phyloP scores from a whole-genome alignment of 1,284 basidiomycete genomes.

The Puccinia brachypodii region DNA sequence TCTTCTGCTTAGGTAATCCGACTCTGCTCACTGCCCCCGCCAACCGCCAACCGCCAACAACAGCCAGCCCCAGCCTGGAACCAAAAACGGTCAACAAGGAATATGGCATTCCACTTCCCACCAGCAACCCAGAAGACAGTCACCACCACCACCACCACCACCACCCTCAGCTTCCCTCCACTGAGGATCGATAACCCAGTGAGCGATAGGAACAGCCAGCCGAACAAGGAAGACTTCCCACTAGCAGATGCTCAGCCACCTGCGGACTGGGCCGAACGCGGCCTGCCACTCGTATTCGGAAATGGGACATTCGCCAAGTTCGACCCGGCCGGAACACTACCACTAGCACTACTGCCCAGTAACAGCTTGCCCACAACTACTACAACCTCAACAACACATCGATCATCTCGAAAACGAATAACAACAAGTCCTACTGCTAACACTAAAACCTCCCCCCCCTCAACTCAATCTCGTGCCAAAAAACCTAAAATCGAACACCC shows the following conservation, averaged over 20 bases:
- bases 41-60: neutral
- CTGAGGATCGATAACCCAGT: constrained; percentile 50
- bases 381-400: neutral
- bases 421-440: neutral
- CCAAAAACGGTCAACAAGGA: too few species aligned
- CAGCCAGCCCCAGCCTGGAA: too few species aligned
- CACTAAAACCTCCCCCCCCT: neutral
- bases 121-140: constrained; percentile 52
- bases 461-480: neutral
- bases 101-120: constrained; percentile 51
- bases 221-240: constrained; percentile 23
- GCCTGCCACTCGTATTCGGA: constrained; percentile 4
- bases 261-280: constrained; percentile 6
- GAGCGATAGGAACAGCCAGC: neutral
- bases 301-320: constrained; percentile 31
- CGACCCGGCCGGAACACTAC: neutral
- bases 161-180: constrained; percentile 54
- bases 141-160: constrained; percentile 54
- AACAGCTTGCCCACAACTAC: neutral
- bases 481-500: neutral
- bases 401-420: neutral
- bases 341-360: neutral
- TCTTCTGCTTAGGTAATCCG: too few species aligned
- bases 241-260: constrained; percentile 11
- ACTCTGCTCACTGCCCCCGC: too few species aligned